Base-by-base conservation (phyloP, 768 basidiomycete species). In the Inosperma sp. region DNA sequence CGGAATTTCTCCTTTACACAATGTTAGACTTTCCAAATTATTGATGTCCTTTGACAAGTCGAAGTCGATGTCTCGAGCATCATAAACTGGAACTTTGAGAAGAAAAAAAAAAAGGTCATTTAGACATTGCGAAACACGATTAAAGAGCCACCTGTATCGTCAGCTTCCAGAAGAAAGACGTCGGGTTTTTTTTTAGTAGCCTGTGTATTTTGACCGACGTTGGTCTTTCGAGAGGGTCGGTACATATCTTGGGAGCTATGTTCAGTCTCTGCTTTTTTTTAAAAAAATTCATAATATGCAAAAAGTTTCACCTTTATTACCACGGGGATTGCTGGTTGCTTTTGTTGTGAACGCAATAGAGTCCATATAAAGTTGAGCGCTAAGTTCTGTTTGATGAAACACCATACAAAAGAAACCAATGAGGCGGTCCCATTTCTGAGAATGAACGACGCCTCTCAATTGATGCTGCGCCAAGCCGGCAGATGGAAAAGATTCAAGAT, bases 71-170 rank as follows among this genome's bases (percentile, higher is more conserved):
- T 34, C 30, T 3, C 46, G 46, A 14, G 47, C 47, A 33, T 53
- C 52, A 17, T 41, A 53, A 4, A 53, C 40, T 8, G 45, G 52
- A 7, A 53, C 52, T 53, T 19, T 34, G n/a, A n/a, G 17, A 7
- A 7, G 3, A 16, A 14, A 17, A 21, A 7, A n/a, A n/a, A n/a
- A n/a, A 19, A 10, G 21, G n/a, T 12, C 2, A 27, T 31, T 33
- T 34, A 8, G 3, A 6, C n/a, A 30, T n/a, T n/a, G n/a, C n/a
- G n/a, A n/a, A n/a, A n/a, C n/a, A n/a, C 16, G 12, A 12, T 19
- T 19, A 34, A 33, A 12, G 2, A 47, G 29, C 9, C n/a, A 47
- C 45, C 34, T 6, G 12, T 47, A 16, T 26, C 29, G 13, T 47
- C 23, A 5, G 30, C 13, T 2, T 30, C 30, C 3, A 34, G 33